Evolutionary conservation across 352 stramenopile genomes (phyloP).

Genomic region (Phytophthora melonis): DNA sequence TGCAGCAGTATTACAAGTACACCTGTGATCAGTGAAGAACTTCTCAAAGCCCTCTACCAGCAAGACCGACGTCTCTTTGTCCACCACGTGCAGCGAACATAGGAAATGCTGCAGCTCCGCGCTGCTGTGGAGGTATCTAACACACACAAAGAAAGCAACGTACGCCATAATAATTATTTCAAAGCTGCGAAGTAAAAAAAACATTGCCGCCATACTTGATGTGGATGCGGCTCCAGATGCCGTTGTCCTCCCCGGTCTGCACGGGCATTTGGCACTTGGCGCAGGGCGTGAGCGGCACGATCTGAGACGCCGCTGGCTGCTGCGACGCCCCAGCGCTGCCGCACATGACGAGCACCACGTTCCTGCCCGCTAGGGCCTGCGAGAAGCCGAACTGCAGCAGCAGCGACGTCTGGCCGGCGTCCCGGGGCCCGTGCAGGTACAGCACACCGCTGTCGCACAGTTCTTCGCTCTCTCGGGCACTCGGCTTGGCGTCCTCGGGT

Average conservation of each 20-base stretch:
- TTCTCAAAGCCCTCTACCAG: slow-evolving; percentile 66
- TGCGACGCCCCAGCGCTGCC: slow-evolving; percentile 29
- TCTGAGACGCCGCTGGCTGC: not conserved
- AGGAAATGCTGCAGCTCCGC: slow-evolving; percentile 68
- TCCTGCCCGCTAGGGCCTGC: slow-evolving; percentile 46
- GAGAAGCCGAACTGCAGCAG: slow-evolving; percentile 75
- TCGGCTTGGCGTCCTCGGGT: slow-evolving; percentile 5
- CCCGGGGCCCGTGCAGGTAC: slow-evolving; percentile 55
- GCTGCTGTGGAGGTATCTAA: slow-evolving; percentile 54
- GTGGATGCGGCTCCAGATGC: slow-evolving; percentile 60
- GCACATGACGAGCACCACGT: slow-evolving; percentile 63
- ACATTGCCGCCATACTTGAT: slow-evolving; percentile 56
- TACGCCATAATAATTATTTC: not conserved
- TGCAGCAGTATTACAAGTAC: not conserved
- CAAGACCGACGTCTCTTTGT: slow-evolving; percentile 56
- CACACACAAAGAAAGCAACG: not conserved
- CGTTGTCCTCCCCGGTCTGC: slow-evolving; percentile 36
- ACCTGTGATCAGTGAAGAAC: slow-evolving; percentile 61
- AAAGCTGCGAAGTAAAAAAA: not conserved
- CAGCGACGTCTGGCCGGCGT: slow-evolving; percentile 64
- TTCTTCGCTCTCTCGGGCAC: slow-evolving; percentile 1
- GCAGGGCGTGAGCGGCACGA: not conserved
- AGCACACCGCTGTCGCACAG: slow-evolving; percentile 37
- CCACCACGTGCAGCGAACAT: slow-evolving; percentile 66
- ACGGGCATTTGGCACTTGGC: not conserved